Evolutionary conservation across 257 asterid genomes (phyloP), one percentile per base, ranked within the genome.

Genomic region (Cruciata laevipes): DNA sequence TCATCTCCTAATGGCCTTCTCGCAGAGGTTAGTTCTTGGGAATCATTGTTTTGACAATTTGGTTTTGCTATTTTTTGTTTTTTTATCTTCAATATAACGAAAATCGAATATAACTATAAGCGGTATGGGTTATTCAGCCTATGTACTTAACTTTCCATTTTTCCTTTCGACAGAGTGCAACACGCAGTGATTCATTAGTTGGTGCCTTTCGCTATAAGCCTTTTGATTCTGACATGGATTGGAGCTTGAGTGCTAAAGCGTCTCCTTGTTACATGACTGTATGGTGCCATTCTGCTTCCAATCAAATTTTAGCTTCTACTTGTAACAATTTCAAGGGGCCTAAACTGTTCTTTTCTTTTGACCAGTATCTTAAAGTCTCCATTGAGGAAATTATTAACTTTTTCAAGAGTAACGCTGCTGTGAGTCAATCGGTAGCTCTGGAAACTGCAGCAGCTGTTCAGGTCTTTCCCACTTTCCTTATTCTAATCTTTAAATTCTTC

Each of bases 381-480:
- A 67, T 93, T 82, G 83, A 86, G 77, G 87, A 84, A 78, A 88
- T 93, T 66, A 57, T 90, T 61, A 74, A 85, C 83, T 93, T 93
- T 71, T 93, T 90, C 66, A 79, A 85, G 85, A 90, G 90, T 78
- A 85, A 84, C 63, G 82, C 87, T 62, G 81, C 95, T 76, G 95
- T 90, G 58, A 90, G 96, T 80, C 96, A 86, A 82, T 79, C 92
- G 66, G 79, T 93, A 78, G 99, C 88, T 68, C 85, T 86, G 86
- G 99, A 88, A 80, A 93, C 99, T 70, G 95, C 96, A 69, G 95
- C 97, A 67, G 99, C 95, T 0, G 90, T 93, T 75, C 99, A 93
- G 97, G 99, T 92, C 68, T 72, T 84, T 71, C n/a, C 69, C 31
- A 61, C 23, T 24, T 68, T 68, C 56, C 80, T 68, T 61, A 27